phyloP scores from a whole-genome alignment of 306 rosid species.

The Delonix regia region DNA sequence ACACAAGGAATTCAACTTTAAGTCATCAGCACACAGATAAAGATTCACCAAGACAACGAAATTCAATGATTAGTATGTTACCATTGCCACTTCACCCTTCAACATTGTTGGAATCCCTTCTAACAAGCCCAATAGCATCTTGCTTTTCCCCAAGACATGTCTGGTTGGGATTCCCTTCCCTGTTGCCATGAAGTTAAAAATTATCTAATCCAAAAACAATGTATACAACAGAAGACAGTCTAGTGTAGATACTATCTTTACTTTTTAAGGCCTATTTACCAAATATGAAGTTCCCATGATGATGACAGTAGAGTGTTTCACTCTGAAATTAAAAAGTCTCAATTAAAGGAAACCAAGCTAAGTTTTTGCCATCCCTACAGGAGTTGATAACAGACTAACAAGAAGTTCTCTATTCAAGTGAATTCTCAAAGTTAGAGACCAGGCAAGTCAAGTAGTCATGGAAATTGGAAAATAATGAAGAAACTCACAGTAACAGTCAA shows the following conservation, averaged over 20 bases:
- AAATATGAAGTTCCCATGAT: slow-evolving; percentile 1
- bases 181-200: slow-evolving; percentile 40
- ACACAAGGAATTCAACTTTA: slow-evolving; percentile 11
- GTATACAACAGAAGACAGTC: slow-evolving; percentile 20
- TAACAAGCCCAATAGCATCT: slow-evolving; percentile 85
- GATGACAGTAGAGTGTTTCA: slow-evolving; percentile 16
- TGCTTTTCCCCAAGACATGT: slow-evolving; percentile 88
- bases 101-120: slow-evolving; percentile 96
- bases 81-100: slow-evolving; percentile 97
- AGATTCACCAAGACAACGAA: slow-evolving; percentile 24
- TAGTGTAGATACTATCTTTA: slow-evolving; percentile 23
- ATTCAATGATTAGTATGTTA: slow-evolving; percentile 41
- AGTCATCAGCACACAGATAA: slow-evolving; percentile 16
- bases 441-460: slow-evolving; percentile 2
- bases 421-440: slow-evolving; percentile 21
- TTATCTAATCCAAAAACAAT: slow-evolving; percentile 33
- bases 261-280: slow-evolving; percentile 13
- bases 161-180: slow-evolving; percentile 79
- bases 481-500: background rate
- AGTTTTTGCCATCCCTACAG: background rate
- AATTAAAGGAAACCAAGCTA: slow-evolving; percentile 10
- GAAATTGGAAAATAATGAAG: background rate
- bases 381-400: slow-evolving; percentile 1
- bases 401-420: slow-evolving; percentile 1
- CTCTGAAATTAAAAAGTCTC: slow-evolving; percentile 7